phyloP scores from a whole-genome alignment of 164 flowering plant species.

The Vitis amurensis region DNA sequence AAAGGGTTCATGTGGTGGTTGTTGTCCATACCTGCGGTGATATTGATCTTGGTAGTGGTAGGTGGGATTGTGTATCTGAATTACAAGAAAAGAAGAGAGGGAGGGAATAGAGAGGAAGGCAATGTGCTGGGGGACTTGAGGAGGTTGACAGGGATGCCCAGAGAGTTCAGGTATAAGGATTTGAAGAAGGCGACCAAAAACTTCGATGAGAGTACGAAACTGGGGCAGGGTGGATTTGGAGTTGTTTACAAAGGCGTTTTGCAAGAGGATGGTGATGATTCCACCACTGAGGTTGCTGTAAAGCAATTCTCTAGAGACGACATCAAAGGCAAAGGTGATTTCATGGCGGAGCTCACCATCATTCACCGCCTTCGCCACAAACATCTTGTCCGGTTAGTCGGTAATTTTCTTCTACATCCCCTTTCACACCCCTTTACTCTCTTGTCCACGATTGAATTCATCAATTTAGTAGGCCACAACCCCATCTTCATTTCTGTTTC shows the following conservation, averaged over 20 bases:
- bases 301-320: conserved; percentile 68
- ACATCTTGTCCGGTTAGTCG: conserved; percentile 68
- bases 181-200: conserved; percentile 64
- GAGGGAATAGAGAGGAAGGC: background rate
- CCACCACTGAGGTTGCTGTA: conserved; percentile 47
- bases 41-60: conserved; percentile 4
- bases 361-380: conserved; percentile 73
- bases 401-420: conserved; percentile 22
- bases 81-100: conserved; percentile 13
- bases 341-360: conserved; percentile 73
- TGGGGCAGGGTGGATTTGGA: conserved; percentile 84
- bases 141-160: conserved; percentile 60
- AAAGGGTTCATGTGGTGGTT: conserved; percentile 2
- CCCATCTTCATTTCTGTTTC: too few species aligned
- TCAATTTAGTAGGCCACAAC: background rate
- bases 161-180: conserved; percentile 54
- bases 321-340: conserved; percentile 60
- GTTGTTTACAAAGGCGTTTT: conserved; percentile 60
- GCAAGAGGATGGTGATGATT: conserved; percentile 19
- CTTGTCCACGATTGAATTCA: too few species aligned
- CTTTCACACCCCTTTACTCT: too few species aligned
- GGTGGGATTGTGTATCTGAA: conserved; percentile 12
- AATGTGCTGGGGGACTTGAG: conserved; percentile 32
- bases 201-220: conserved; percentile 49
- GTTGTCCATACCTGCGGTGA: conserved; percentile 20